Base-by-base conservation (phyloP, 1,284 basidiomycete genomes). In the Leucoagaricus sp. region DNA sequence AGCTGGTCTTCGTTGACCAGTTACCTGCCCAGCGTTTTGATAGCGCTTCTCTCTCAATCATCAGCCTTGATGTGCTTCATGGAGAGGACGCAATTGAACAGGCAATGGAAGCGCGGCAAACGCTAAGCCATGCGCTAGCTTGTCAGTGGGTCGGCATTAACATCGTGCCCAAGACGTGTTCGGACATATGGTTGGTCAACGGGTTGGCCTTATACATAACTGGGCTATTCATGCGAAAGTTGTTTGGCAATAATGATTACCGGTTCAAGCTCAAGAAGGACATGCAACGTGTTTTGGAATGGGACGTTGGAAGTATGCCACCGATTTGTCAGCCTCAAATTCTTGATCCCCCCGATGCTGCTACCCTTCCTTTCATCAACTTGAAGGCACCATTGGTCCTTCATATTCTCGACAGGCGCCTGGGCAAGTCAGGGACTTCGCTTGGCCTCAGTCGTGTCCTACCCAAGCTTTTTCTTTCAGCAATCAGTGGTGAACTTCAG, bases 121-220 rank as follows among this genome's bases (percentile, higher is more conserved):
- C 86, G 15, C 81, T 99, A 41, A 84, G 89, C 26, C 93, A 98
- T 67, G 89, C 93, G 1, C 80, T 99, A 38, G 95, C 95, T 5
- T 94, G 88, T 64, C 97, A 99, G 72, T 99, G 97, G 97, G 83
- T 94, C 53, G 96, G 97, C 19, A 89, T 99, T 74, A 97, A 98
- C 72, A 94, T 99, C 64, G 88, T 96, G 57, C 95, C 91, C 55
- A 94, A 94, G 73, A 85, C 89, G n/a, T 93, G 93, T 82, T 91
- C 94, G 8, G 97, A 99, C 72, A 86, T 89, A 6, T 99, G 97
- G 97, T 85, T 99, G 15, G 88, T 96, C 61, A 93, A 96, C 63
- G 97, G 96, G 1, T 77, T 99, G 25, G 89, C 93, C 10, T 79
- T 95, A 31, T 96, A 98, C 71, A 91, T 99, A 67, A 90, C 93